phyloP scores from a whole-genome alignment of 371 early-diverging fungal genomes.

The Mortierella sp. region DNA sequence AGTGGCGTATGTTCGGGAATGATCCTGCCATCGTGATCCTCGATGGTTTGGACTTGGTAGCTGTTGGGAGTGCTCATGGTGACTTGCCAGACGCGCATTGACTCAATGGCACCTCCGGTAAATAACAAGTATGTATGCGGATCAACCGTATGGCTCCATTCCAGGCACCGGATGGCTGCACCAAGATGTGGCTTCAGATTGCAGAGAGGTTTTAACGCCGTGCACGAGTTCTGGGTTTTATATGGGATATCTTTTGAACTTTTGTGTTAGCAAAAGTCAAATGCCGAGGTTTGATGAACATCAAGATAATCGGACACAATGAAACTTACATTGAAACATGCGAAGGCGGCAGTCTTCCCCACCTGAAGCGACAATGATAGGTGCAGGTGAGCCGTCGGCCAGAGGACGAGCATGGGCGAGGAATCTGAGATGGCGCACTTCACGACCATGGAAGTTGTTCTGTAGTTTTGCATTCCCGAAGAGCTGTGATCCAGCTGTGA shows the following conservation, averaged over 20 bases:
- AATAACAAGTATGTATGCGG: slow-evolving; percentile 56
- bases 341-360: slow-evolving; percentile 45
- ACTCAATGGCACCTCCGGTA: slow-evolving; percentile 65
- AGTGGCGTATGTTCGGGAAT: slow-evolving; percentile 38
- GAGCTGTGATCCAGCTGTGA: slow-evolving; percentile 53
- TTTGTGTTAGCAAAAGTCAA: slow-evolving; percentile 8
- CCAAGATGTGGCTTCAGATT: slow-evolving; percentile 49
- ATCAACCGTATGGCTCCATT: slow-evolving; percentile 39
- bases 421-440: slow-evolving; percentile 63
- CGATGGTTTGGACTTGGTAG: slow-evolving; percentile 48
- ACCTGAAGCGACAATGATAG: slow-evolving; percentile 37
- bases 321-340: slow-evolving; percentile 46
- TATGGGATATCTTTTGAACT: slow-evolving; percentile 52
- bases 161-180: slow-evolving; percentile 46
- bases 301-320: slow-evolving; percentile 59
- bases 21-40: slow-evolving; percentile 14
- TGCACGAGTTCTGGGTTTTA: slow-evolving; percentile 46
- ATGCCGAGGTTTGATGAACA: slow-evolving; percentile 13
- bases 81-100: slow-evolving; percentile 55
- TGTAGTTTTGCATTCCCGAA: slow-evolving; percentile 65
- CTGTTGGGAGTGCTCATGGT: slow-evolving; percentile 49
- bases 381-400: slow-evolving; percentile 28
- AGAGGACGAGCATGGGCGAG: slow-evolving; percentile 35
- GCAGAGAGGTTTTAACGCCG: slow-evolving; percentile 44
- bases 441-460: slow-evolving; percentile 69